phyloP scores from a whole-genome alignment of 768 basidiomycete species.

The Omphalotus guepiniiformis region DNA sequence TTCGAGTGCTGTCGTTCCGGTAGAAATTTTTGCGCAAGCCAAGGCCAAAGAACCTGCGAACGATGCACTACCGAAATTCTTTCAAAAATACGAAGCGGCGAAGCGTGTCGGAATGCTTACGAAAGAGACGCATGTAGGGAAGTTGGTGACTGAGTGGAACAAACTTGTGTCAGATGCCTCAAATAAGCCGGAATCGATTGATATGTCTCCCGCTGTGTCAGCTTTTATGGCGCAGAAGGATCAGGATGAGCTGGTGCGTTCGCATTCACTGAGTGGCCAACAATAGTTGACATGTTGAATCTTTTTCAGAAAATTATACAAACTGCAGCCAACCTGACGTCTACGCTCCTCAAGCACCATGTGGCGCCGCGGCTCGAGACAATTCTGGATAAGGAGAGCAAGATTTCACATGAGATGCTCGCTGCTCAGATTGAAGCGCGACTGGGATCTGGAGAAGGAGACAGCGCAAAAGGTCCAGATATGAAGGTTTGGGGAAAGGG shows the following conservation, averaged over 20 bases:
- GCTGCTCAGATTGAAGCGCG: conserved; percentile 83
- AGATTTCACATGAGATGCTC: conserved; percentile 85
- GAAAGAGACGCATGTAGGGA: conserved; percentile 85
- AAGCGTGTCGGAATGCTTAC: conserved; percentile 68
- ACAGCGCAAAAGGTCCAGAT: conserved; percentile 77
- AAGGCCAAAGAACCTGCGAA: conserved; percentile 76
- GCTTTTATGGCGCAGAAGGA: conserved; percentile 85
- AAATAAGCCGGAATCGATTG: conserved; percentile 69
- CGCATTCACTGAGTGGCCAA: neutral
- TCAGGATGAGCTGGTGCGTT: conserved; percentile 75
- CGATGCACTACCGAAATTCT: conserved; percentile 69
- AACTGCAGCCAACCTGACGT: conserved; percentile 73
- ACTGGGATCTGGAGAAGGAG: conserved; percentile 81
- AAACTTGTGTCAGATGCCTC: conserved; percentile 49
- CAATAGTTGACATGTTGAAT: conserved; percentile 11
- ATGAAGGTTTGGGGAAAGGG: conserved; percentile 90
- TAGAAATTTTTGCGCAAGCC: conserved; percentile 76
- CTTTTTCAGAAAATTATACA: conserved; percentile 66
- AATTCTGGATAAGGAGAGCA: conserved; percentile 88
- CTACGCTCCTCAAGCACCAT: conserved; percentile 80
- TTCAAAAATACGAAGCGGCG: conserved; percentile 54
- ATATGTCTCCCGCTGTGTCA: conserved; percentile 74
- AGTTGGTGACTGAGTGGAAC: conserved; percentile 85
- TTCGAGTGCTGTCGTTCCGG: conserved; percentile 47
- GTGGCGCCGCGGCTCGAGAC: conserved; percentile 85